Percentiles rank a stretch among this genome's conserved stretches.
Conservation (phyloP, 345 rosid species). For the Euphorbia lathyris region DNA sequence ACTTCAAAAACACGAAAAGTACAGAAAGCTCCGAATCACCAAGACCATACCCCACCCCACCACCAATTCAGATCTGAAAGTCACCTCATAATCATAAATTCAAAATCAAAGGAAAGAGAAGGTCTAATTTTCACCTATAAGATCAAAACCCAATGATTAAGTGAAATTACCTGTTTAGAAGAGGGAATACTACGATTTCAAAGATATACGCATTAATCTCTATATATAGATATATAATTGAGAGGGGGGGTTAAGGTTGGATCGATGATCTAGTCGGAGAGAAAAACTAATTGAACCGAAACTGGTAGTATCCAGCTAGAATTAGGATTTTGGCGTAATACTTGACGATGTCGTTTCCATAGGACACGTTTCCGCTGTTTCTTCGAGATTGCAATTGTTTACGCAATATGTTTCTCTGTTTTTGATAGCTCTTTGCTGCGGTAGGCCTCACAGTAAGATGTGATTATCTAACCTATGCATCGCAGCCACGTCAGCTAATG, state of each 20-base stretch:
- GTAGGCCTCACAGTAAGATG: neutral
- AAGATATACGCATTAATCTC: too few relatives aligned
- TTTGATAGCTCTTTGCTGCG: neutral
- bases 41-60: conserved; percentile 22
- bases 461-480: neutral
- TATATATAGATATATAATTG: too few relatives aligned
- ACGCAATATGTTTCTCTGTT: too few relatives aligned
- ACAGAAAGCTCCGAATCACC: conserved; percentile 33
- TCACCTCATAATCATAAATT: conserved; percentile 3
- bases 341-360: neutral
- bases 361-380: neutral
- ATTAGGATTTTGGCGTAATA: neutral
- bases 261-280: neutral
- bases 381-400: neutral
- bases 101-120: neutral
- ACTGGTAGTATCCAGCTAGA: neutral
- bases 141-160: neutral
- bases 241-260: too few relatives aligned
- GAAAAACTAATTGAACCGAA: neutral
- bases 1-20: conserved; percentile 35
- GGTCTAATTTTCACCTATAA: neutral
- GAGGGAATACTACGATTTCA: neutral
- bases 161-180: too few relatives aligned
- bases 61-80: conserved; percentile 47
- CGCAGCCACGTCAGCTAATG: neutral